Evolutionary conservation across 179 eudicot species (phyloP).

Genomic region (Vitellaria paradoxa): DNA sequence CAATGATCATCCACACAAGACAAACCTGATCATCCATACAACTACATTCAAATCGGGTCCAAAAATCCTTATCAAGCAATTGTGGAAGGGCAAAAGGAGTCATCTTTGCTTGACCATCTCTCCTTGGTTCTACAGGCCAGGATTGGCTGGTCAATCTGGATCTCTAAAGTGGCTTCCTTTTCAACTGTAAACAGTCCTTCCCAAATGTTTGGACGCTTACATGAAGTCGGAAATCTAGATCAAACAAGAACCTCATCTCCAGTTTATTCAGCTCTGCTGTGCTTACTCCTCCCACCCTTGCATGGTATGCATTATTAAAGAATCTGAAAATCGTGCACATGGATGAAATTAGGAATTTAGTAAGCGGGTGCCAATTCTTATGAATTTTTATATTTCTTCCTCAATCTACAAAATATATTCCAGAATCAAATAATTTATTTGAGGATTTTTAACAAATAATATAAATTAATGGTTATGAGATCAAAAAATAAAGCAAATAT

Average conservation of each 20-base stretch:
- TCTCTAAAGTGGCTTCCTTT: conserved; percentile 45
- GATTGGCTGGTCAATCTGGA: conserved; percentile 46
- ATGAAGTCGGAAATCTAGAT: conserved; percentile 66
- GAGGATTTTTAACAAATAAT: too few relatives aligned
- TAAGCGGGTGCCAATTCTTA: too few relatives aligned
- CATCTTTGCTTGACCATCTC: conserved; percentile 65
- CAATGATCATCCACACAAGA: too few relatives aligned
- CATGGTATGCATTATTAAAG: conserved; percentile 61
- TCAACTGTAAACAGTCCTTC: conserved; percentile 61
- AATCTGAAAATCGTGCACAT: conserved; percentile 49
- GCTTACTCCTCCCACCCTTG: conserved; percentile 41
- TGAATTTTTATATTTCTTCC: too few relatives aligned
- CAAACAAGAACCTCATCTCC: conserved; percentile 74
- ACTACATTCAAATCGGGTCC: background rate
- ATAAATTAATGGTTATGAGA: too few relatives aligned
- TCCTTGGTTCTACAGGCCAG: conserved; percentile 61
- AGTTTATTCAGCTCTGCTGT: conserved; percentile 73
- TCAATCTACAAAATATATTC: too few relatives aligned
- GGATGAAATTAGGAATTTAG: too few relatives aligned
- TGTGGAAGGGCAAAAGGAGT: conserved; percentile 38
- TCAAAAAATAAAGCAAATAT: too few relatives aligned
- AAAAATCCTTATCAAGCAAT: conserved; percentile 35
- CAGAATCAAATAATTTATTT: too few relatives aligned
- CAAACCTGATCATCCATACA: too few relatives aligned
- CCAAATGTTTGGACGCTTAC: conserved; percentile 60